Evolutionary conservation across 2,329 filamentous ascomycete species (phyloP).

Genomic region (Boeremia lycopersici): DNA sequence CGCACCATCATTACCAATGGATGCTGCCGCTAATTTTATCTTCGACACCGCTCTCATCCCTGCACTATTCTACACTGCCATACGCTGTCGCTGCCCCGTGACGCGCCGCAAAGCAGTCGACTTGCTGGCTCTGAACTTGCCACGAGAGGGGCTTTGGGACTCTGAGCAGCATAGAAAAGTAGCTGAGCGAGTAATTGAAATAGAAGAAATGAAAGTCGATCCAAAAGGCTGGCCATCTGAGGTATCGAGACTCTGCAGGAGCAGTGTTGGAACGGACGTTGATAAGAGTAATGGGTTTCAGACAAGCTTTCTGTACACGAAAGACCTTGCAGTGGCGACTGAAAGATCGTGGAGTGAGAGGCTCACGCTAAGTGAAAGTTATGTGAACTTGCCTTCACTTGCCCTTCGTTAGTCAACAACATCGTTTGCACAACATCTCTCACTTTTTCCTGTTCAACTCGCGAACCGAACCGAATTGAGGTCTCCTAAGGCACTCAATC

Average conservation of each 20-base stretch:
- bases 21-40: constrained; percentile 18
- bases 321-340: neutral
- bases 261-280: constrained; percentile 24
- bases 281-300: constrained; percentile 24
- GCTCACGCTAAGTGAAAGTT: neutral
- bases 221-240: constrained; percentile 24
- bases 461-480: no score
- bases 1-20: no score
- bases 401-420: neutral
- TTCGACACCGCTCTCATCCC: constrained; percentile 22
- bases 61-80: constrained; percentile 15
- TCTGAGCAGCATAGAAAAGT: constrained; percentile 21
- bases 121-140: constrained; percentile 18
- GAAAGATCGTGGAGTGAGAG: constrained; percentile 2
- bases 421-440: neutral
- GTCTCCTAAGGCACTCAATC: no score
- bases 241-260: constrained; percentile 22
- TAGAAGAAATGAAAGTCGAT: constrained; percentile 30
- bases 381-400: neutral
- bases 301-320: constrained; percentile 11
- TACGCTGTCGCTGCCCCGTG: constrained; percentile 23
- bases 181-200: constrained; percentile 26
- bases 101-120: constrained; percentile 25
- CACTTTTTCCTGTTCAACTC: no score
- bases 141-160: constrained; percentile 31